Base-by-base conservation (phyloP, 352 stramenopile species). In the Pythium monospermum region DNA sequence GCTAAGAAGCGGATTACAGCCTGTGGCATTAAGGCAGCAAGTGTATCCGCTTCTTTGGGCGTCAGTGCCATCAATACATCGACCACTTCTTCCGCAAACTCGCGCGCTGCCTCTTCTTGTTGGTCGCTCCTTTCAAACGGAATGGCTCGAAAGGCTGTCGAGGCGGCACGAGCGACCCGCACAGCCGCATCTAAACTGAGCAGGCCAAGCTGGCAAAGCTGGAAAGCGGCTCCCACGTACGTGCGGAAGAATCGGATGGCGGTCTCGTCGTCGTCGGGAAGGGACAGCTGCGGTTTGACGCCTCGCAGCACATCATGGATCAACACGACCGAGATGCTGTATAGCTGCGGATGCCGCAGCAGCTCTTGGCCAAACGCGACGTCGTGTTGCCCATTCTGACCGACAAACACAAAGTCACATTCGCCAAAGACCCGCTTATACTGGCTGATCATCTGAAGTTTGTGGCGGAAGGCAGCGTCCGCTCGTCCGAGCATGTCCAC, bases 291-390 rank as follows among this genome's bases (percentile, higher is more conserved):
- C 21, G 85, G 76, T 41, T 79, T 71, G 42, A 35, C 13, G 30
- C 8, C 30, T 35, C 76, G 76, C 49, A 89, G 73, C 11, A 90
- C 72, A 53, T 91, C 79, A 64, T 91, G 76, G 39, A 91, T 85
- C 10, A 91, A 63, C 33, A 88, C 77, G 26, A 61, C 73, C 0
- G 61, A 67, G 36, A 86, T 68, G 2, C 60, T 48, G 56, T 85
- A 85, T 35, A 69, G 42, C 19, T 75, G 50, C 4, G 76, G 71
- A 26, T 76, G 57, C 49, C 59, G 65, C 31, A 91, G 54, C 40
- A 91, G 53, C 40, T 74, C 61, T 59, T 85, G 83, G 54, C 73
- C 80, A 10, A 91, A 49, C 33, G 85, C 73, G 16, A 88, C 78
- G 57, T 87, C 76, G 18, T 69, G 71, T 43, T 85, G 70, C 6